A percentile compares a stretch with the other conserved stretches of the same genome.
These are phyloP conservation scores for Russula compacta DNA, from an alignment of 768 basidiomycete species.

Conservation along the genomic window DNA sequence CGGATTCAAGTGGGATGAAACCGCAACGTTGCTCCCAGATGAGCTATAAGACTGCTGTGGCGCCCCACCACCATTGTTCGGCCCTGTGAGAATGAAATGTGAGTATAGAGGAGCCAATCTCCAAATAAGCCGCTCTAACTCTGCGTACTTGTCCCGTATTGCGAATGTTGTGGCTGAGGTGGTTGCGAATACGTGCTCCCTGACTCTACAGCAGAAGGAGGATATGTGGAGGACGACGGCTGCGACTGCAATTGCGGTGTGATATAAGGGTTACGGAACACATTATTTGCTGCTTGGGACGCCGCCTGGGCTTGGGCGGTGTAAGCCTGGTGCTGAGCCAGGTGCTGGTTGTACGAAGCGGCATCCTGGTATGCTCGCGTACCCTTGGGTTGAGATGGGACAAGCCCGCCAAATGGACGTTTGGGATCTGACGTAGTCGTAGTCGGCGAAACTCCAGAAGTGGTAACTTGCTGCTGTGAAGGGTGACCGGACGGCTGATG, in stretches of 20 bases:
- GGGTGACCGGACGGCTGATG: slow-evolving; percentile 22
- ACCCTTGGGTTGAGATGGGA: slow-evolving; percentile 81
- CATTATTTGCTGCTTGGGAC: slow-evolving; percentile 58
- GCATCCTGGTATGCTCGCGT: slow-evolving; percentile 86
- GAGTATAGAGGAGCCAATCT: slow-evolving; percentile 42
- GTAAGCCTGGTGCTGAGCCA: slow-evolving; percentile 89
- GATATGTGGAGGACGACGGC: slow-evolving; percentile 25
- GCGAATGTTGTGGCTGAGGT: slow-evolving; percentile 22
- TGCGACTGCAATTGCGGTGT: slow-evolving; percentile 33
- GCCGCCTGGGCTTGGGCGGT: slow-evolving; percentile 78
- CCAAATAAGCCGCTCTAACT: slow-evolving; percentile 30
- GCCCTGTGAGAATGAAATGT: slow-evolving; percentile 33
- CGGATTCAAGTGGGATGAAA: slow-evolving; percentile 29
- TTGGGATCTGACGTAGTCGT: slow-evolving; percentile 51
- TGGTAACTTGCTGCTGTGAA: slow-evolving; percentile 19
- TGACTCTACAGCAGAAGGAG: slow-evolving; percentile 25
- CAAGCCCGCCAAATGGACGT: slow-evolving; percentile 87
- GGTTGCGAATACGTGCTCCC: slow-evolving; percentile 18
- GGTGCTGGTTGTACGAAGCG: slow-evolving; percentile 88
- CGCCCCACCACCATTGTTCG: slow-evolving; percentile 23
- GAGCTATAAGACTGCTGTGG: slow-evolving; percentile 15
- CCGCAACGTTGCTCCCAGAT: slow-evolving; percentile 10
- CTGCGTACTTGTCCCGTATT: slow-evolving; percentile 18
- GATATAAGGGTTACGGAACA: slow-evolving; percentile 77
- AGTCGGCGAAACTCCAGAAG: slow-evolving; percentile 28